Conservation (phyloP, 768 basidiomycete species). For the Cystobasidium ongulense region DNA sequence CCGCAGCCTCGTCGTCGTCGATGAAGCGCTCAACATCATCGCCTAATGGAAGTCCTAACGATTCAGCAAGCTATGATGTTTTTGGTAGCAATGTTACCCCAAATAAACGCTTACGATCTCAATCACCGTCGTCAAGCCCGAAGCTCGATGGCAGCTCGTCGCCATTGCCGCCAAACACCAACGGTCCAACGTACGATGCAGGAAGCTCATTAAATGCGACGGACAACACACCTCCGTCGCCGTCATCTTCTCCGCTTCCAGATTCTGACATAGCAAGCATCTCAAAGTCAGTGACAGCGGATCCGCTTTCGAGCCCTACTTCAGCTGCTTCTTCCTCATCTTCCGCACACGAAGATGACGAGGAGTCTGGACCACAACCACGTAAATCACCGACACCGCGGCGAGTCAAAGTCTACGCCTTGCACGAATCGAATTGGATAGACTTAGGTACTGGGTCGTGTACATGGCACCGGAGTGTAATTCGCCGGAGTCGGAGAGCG, state of each 20-base stretch:
- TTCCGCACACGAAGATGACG: background rate
- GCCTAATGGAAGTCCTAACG: background rate
- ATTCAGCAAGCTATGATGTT: background rate
- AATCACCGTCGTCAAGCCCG: background rate
- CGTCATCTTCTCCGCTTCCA: background rate
- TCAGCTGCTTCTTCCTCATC: background rate
- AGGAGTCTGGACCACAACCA: background rate
- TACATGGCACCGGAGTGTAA: conserved; percentile 59
- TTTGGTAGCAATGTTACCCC: background rate
- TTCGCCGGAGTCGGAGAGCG: background rate
- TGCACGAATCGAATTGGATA: conserved; percentile 80
- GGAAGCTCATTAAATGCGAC: background rate
- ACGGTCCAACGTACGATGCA: background rate
- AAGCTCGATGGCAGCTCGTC: background rate
- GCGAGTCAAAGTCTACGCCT: conserved; percentile 73
- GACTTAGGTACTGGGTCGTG: conserved; percentile 97
- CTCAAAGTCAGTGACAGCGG: background rate
- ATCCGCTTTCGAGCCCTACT: background rate
- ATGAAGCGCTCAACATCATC: conserved; percentile 3
- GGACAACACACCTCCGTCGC: background rate
- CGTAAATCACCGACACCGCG: background rate
- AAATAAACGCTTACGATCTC: background rate
- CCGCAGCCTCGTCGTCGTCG: background rate
- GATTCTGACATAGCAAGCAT: background rate
- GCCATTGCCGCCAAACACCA: background rate